A percentile compares a stretch with the other conserved stretches of the same genome.
phyloP scores from a whole-genome alignment of 257 asterid species.

The Thymus mandschuricus region DNA sequence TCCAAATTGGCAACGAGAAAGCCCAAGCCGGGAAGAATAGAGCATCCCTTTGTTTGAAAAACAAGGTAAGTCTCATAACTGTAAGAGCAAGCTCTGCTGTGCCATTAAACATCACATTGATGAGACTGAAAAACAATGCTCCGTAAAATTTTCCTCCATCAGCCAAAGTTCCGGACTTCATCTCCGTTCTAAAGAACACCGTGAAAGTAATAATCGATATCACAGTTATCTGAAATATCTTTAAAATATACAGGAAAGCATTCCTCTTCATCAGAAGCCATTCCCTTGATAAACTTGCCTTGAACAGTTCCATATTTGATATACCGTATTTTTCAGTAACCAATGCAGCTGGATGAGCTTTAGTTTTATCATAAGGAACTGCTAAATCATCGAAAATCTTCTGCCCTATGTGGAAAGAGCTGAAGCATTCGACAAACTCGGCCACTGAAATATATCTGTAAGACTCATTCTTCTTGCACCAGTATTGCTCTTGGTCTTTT shows the following conservation, averaged over 20 bases:
- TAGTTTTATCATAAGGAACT: slow-evolving; percentile 64
- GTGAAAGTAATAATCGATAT: slow-evolving; percentile 86
- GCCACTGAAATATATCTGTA: slow-evolving; percentile 60
- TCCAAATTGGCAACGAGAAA: slow-evolving; percentile 88
- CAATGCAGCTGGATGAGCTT: slow-evolving; percentile 89
- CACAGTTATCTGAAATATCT: slow-evolving; percentile 82
- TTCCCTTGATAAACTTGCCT: slow-evolving; percentile 80
- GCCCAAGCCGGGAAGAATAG: slow-evolving; percentile 97
- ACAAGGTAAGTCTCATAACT: slow-evolving; percentile 75
- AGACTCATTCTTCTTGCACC: slow-evolving; percentile 72
- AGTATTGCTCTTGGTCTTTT: slow-evolving; percentile 90
- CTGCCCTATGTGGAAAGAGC: slow-evolving; percentile 71
- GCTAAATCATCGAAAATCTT: slow-evolving; percentile 66
- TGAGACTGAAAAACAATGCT: slow-evolving; percentile 81
- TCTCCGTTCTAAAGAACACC: slow-evolving; percentile 85
- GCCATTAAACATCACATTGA: slow-evolving; percentile 92
- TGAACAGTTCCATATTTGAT: slow-evolving; percentile 76
- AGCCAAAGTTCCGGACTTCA: slow-evolving; percentile 59
- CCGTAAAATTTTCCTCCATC: slow-evolving; percentile 84
- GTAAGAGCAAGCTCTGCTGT: slow-evolving; percentile 83
- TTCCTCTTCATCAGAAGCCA: slow-evolving; percentile 87
- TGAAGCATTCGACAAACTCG: slow-evolving; percentile 68
- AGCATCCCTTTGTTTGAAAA: slow-evolving; percentile 85
- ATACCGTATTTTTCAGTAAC: slow-evolving; percentile 82
- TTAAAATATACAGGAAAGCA: slow-evolving; percentile 76